A percentile compares a stretch with the other conserved stretches of the same genome.
Conservation (phyloP, 257 asterid species). For the Euphrasia confusa region DNA sequence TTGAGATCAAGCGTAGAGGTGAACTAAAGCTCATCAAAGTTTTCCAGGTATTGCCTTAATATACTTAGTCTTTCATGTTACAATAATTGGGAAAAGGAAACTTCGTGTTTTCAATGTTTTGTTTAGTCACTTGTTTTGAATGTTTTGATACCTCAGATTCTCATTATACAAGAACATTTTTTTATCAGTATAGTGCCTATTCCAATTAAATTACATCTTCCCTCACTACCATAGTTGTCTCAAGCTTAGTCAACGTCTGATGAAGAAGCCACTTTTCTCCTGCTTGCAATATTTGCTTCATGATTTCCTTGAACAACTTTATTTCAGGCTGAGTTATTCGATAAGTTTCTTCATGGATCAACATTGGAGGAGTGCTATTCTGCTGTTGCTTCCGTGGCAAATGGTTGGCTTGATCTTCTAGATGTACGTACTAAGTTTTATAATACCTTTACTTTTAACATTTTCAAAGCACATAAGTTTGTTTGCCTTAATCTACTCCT, state of each 20-base stretch:
- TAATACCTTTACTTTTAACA: constrained; percentile 21
- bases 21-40: constrained; percentile 99
- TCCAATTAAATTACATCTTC: constrained; percentile 1
- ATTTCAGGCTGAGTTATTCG: constrained; percentile 93
- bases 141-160: constrained; percentile 17
- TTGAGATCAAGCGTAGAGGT: constrained; percentile 99
- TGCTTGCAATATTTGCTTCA: constrained; percentile 22
- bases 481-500: constrained; percentile 13
- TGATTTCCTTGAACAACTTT: constrained; percentile 22
- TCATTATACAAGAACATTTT: constrained; percentile 5
- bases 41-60: constrained; percentile 67
- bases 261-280: constrained; percentile 11
- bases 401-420: constrained; percentile 98
- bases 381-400: constrained; percentile 93
- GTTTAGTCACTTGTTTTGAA: constrained; percentile 12
- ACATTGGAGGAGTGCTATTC: constrained; percentile 90
- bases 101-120: constrained; percentile 10
- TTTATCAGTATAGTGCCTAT: constrained; percentile 20
- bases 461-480: constrained; percentile 17
- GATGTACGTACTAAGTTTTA: constrained; percentile 56
- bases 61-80: constrained; percentile 5
- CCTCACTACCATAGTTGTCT: constrained; percentile 4
- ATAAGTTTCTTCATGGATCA: constrained; percentile 88
- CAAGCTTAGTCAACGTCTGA: constrained; percentile 11
- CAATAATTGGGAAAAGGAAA: constrained; percentile 13